These are phyloP conservation scores for Cyclotella cryptica DNA, from an alignment of 108 stramenopile species.

Conservation along the genomic window DNA sequence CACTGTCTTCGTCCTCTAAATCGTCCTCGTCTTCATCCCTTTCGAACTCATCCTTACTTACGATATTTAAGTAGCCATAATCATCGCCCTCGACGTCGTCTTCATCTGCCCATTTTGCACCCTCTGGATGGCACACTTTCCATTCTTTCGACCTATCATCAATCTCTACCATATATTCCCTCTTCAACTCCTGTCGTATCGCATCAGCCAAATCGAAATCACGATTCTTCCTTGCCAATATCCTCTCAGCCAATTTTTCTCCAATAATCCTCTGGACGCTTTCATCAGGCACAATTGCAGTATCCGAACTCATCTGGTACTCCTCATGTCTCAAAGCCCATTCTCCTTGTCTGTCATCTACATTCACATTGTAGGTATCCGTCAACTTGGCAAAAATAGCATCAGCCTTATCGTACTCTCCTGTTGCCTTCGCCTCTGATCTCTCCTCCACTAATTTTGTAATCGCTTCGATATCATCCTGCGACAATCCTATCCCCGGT, in stretches of 20 bases:
- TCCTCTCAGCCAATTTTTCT: constrained; percentile 54
- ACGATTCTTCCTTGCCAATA: constrained; percentile 54
- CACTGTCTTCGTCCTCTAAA: constrained; percentile 17
- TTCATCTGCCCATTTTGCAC: constrained; percentile 33
- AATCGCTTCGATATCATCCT: constrained; percentile 41
- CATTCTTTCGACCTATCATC: constrained; percentile 65
- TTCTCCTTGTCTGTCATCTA: constrained; percentile 55
- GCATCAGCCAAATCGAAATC: constrained; percentile 66
- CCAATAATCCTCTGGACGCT: constrained; percentile 27
- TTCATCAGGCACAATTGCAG: constrained; percentile 40
- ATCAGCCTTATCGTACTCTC: constrained; percentile 58
- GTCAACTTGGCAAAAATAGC: constrained; percentile 49
- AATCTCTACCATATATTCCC: constrained; percentile 55
- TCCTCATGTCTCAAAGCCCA: constrained; percentile 49
- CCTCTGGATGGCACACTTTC: constrained; percentile 39
- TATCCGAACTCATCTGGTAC: constrained; percentile 35
- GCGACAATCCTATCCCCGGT: constrained; percentile 34
- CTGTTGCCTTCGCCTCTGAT: constrained; percentile 36
- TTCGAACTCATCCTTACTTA: constrained; percentile 45
- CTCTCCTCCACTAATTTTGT: constrained; percentile 38
- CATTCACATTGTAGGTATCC: constrained; percentile 40
- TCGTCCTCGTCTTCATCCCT: constrained; percentile 22
- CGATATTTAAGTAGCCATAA: constrained; percentile 27
- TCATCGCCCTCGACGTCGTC: constrained; percentile 28
- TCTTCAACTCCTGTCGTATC: constrained; percentile 57